A percentile compares a stretch with the other conserved stretches of the same genome.
phyloP scores from a whole-genome alignment of 106 monocot species.

The Phalaenopsis aphrodite region DNA sequence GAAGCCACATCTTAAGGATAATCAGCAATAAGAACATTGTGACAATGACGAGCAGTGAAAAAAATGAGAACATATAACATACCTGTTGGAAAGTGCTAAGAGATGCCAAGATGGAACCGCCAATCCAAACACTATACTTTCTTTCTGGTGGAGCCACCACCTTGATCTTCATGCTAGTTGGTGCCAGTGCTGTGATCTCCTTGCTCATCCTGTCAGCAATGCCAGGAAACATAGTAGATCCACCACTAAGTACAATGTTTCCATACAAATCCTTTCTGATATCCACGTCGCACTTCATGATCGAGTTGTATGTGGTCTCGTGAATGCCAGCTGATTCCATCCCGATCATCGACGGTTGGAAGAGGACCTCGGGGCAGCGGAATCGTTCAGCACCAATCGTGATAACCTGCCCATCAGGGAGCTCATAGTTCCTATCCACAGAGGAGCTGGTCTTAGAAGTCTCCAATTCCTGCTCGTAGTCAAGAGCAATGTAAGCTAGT shows the following conservation, averaged over 20 bases:
- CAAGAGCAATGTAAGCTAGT: constrained; percentile 2
- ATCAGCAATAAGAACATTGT: too few species aligned
- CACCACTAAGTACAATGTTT: constrained; percentile 6
- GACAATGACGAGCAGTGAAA: not conserved
- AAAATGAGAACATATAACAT: not conserved
- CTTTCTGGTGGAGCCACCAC: constrained; percentile 11
- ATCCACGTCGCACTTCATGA: constrained; percentile 10
- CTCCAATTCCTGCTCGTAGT: constrained; percentile 4
- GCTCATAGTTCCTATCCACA: constrained; percentile 7
- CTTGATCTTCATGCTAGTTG: constrained; percentile 3
- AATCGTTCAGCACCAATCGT: constrained; percentile 1
- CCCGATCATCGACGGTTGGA: not conserved
- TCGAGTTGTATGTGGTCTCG: constrained; percentile 5
- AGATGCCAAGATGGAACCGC: constrained; percentile 8
- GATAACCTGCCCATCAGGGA: constrained; percentile 7
- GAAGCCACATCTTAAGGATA: too few species aligned
- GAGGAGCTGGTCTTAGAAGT: not conserved
- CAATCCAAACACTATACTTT: constrained; percentile 11
- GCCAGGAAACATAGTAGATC: constrained; percentile 8
- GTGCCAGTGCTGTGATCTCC: constrained; percentile 4
- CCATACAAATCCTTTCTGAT: constrained; percentile 11
- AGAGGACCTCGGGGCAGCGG: constrained; percentile 4
- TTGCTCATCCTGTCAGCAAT: constrained; percentile 9
- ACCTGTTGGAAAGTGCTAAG: constrained; percentile 10
- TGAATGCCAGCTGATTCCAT: constrained; percentile 9